A percentile compares a stretch with the other conserved stretches of the same genome.
These are phyloP conservation scores for Avena insularis DNA, from an alignment of 176 grass and related monocot genomes.

Conservation along the genomic window DNA sequence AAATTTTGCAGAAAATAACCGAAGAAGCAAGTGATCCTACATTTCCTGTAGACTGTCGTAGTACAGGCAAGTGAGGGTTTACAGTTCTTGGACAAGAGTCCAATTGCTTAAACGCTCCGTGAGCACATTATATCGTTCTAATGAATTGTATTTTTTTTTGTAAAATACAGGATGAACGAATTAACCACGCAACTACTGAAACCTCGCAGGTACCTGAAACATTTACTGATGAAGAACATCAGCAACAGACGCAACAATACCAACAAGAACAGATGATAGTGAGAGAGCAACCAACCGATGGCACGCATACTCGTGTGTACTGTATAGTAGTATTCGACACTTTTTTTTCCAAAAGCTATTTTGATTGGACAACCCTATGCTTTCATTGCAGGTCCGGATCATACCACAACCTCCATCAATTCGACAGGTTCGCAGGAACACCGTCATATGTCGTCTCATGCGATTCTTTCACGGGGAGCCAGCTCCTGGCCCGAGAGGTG, in stretches of 20 bases:
- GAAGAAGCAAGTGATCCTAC: slow-evolving; percentile 29
- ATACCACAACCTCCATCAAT: neutral
- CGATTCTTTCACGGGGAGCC: slow-evolving; percentile 65
- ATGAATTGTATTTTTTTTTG: neutral
- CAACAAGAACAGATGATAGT: slow-evolving; percentile 9
- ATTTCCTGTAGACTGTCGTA: neutral
- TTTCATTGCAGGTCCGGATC: slow-evolving; percentile 46
- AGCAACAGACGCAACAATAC: neutral
- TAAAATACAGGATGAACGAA: slow-evolving; percentile 41
- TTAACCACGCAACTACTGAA: slow-evolving; percentile 7
- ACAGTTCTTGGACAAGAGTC: slow-evolving; percentile 5
- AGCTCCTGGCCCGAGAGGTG: slow-evolving; percentile 57
- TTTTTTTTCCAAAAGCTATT: neutral
- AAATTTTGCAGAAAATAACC: slow-evolving; percentile 25
- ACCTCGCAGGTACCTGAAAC: slow-evolving; percentile 17
- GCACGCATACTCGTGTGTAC: slow-evolving; percentile 40
- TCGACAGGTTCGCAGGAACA: neutral
- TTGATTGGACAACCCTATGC: neutral
- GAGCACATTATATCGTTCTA: neutral
- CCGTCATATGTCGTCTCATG: slow-evolving; percentile 29
- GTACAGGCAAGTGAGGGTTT: neutral
- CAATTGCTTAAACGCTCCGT: neutral
- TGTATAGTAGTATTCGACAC: neutral
- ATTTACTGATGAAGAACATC: neutral
- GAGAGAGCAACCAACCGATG: slow-evolving; percentile 37